Conservation (phyloP, 2,329 filamentous ascomycete genomes). For the Berkeleyomyces rouxiae region DNA sequence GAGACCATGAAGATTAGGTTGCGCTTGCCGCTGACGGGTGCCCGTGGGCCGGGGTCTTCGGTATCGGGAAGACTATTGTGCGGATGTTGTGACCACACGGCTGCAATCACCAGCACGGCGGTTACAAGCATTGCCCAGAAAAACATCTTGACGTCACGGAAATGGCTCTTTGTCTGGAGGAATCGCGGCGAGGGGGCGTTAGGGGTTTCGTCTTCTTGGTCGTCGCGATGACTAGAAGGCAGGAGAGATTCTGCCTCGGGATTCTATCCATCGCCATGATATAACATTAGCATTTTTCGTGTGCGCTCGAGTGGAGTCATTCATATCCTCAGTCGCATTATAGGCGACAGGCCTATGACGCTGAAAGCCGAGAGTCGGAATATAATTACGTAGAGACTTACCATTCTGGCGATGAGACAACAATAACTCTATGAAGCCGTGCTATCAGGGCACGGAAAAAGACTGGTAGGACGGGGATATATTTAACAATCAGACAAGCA, state of each 20-base stretch:
- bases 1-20: slow-evolving; percentile 99
- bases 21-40: slow-evolving; percentile 44
- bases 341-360: neutral
- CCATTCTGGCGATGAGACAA: slow-evolving; percentile 6
- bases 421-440: neutral
- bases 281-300: neutral
- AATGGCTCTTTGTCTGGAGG: slow-evolving; percentile 22
- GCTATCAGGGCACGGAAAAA: neutral
- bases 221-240: slow-evolving; percentile 19
- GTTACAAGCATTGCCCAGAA: slow-evolving; percentile 72
- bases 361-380: neutral
- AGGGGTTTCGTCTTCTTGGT: slow-evolving; percentile 19
- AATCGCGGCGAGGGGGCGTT: slow-evolving; percentile 16
- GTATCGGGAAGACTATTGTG: slow-evolving; percentile 40
- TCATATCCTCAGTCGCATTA: neutral
- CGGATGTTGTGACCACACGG: slow-evolving; percentile 59
- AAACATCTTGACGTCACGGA: slow-evolving; percentile 60
- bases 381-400: slow-evolving; percentile 4
- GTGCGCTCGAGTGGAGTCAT: neutral
- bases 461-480: neutral
- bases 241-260: slow-evolving; percentile 20
- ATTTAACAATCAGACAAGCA: neutral
- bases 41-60: slow-evolving; percentile 11
- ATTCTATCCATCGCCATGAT: neutral
- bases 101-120: slow-evolving; percentile 58